Evolutionary conservation across 805 yeast genomes (phyloP).

Genomic region (Candida verbasci): DNA sequence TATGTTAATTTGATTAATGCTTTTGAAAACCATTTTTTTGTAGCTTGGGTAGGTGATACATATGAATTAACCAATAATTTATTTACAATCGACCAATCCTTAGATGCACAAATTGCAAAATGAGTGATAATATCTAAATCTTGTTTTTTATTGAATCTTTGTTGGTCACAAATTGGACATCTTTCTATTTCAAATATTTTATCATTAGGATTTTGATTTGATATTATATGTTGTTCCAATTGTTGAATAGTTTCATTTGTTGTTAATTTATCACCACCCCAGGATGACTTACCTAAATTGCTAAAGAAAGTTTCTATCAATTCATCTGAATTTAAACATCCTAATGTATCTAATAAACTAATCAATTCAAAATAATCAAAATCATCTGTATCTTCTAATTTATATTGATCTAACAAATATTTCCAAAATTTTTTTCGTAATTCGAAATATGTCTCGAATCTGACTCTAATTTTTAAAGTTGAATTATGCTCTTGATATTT

Average conservation of each 20-base stretch:
- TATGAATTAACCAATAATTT: constrained; percentile 61
- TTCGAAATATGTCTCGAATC: constrained; percentile 61
- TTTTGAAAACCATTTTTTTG: constrained; percentile 85
- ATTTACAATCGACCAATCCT: constrained; percentile 68
- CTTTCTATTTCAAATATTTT: constrained; percentile 56
- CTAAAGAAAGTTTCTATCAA: constrained; percentile 54
- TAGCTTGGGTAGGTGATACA: constrained; percentile 77
- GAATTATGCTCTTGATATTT: constrained; percentile 45
- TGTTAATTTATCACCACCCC: constrained; percentile 52
- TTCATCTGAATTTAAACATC: constrained; percentile 47
- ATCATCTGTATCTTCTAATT: constrained; percentile 27
- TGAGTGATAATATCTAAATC: constrained; percentile 78
- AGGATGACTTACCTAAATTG: constrained; percentile 38
- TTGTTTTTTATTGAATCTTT: constrained; percentile 47
- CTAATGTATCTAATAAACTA: constrained; percentile 61
- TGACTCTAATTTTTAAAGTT: constrained; percentile 52
- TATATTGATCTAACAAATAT: constrained; percentile 53
- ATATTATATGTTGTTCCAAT: constrained; percentile 37
- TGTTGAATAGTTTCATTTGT: constrained; percentile 43
- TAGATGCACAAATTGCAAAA: constrained; percentile 78
- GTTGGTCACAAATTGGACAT: constrained; percentile 78
- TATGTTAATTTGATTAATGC: constrained; percentile 78
- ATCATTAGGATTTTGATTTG: constrained; percentile 15
- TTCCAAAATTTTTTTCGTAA: constrained; percentile 70
- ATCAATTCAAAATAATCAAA: constrained; percentile 59